Base-by-base conservation (phyloP, 2,329 filamentous ascomycete genomes). In the Aspergillus ruber region DNA sequence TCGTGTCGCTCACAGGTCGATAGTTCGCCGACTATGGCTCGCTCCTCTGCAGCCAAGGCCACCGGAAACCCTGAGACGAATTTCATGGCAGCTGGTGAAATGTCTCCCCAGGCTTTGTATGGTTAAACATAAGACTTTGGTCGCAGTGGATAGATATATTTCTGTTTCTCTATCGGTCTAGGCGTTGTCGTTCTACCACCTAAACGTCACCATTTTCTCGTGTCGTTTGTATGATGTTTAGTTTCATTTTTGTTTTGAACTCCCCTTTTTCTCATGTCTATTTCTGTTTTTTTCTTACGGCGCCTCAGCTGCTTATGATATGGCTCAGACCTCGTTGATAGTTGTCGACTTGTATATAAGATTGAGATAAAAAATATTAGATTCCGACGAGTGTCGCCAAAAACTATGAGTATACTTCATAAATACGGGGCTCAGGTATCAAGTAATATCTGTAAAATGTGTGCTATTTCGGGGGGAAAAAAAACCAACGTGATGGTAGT, bases 11-110 rank as follows among this genome's bases (percentile, higher is more conserved):
- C 48, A 54, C 48, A 51, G 10, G 44, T 10, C 42, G 39, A 36
- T 52, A 95, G 90, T 76, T 96, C 90, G 53, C 90, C 93, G 44
- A 98, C 93, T 49, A 98, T 98, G 93, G 93, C 93, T 51, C 87
- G 93, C 66, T 96, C 90, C 79, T 95, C 90, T 43, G 91, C 88
- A 45, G 87, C 90, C 57, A 97, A 96, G 80, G 86, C 85, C 49
- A 84, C 83, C 8, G 83, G 84, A 51, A 87, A 90, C 72, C 81
- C 85, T 48, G 78, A 86, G 68, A 90, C 83, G 47, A 88, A 90
- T 72, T 81, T 88, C 57, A 85, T 90, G 84, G 85, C 85, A 46
- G 77, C 84, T 18, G 86, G 86, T 49, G 73, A 75, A 56, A 72
- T 71, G 55, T 66, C 66, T 55, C 61, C 66, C 8, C 66, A 70